Evolutionary conservation across 1,139 yeast genomes (phyloP), one percentile per base, ranked within the genome.

Genomic region (Magnusiomyces clavatus): DNA sequence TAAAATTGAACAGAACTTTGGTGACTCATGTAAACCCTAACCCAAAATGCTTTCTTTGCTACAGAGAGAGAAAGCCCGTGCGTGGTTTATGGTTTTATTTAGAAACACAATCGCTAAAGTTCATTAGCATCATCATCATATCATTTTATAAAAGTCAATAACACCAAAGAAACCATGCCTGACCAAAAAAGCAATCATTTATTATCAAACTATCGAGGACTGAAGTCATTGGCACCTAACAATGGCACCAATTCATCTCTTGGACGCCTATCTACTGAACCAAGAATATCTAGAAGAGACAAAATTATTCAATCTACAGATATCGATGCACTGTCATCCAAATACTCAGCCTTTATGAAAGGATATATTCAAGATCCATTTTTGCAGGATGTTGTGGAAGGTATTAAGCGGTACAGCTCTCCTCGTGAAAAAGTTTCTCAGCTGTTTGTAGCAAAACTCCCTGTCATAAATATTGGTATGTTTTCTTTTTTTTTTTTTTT

Each of bases 251-350:
- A 24, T 8, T 8, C 31, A 8, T 8, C 31, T 8, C 31, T 24
- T 24, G 31, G 31, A 24, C 31, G 31, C 8, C 31, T 24, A 24
- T 24, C 31, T 24, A 24, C 31, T 5, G 31, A 8, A 24, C 44
- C 44, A 4, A 17, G 44, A 13, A 43, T 47, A 11, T 43, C 58
- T 3, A 49, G 61, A 13, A 54, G 57, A 29, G 86, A 82, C 56
- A 74, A 76, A 53, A 70, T 77, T 11, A 74, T 86, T 14, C 72
- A 86, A 51, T 76, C 82, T 0, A 90, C 98, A 0, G 97, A 90
- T 62, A 72, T 79, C 50, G 97, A 90, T 68, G 97, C 97, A 0
- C 69, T 90, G 17, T 77, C 89, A 24, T 83, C 95, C 57, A 78
- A 94, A 48, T 69, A 72, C 56, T 77, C 83, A 40, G 84, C 94